Base-by-base conservation (phyloP, 306 rosid species). In the Aeschynomene evenia region DNA sequence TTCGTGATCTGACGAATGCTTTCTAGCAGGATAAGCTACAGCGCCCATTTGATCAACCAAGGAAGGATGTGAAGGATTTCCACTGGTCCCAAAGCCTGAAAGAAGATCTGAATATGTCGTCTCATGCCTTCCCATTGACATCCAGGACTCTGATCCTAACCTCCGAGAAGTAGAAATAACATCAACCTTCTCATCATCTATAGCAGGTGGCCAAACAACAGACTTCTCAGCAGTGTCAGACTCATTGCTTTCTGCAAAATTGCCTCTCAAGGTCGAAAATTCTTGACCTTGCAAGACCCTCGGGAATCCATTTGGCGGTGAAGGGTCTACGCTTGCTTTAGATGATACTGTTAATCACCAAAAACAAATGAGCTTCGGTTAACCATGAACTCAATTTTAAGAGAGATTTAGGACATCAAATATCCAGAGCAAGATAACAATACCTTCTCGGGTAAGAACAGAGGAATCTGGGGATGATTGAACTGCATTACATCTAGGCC, bases 241-340 rank as follows among this genome's bases (percentile, higher is more conserved):
- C 62, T 84, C 86, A 2, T 78, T 89, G 34, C 90, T 81, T 49
- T 86, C 97, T 3, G 46, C 79, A 42, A 84, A 72, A 71, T 81
- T 87, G 74, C 83, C 96, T 71, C 86, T 80, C 85, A 85, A 82
- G 86, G 90, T 85, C 89, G 91, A 20, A 59, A 79, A 80, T 66
- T 91, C 98, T 91, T 91, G 98, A 91, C 96, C 98, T 87, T 87
- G 98, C 98, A 89, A 91, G 90, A 82, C 96, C 92, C 90, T 85
- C 42, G 92, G 69, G 74, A 84, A 82, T 7, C 90, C 95, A 80
- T 81, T 82, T 66, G 85, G 75, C 23, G 77, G 81, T 23, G 69
- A 81, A 84, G 90, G 85, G 87, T 89, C 98, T 82, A 52, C 54
- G 12, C 72, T 80, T 24, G 77, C 83, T 84, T 81, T 89, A 12